These are phyloP conservation scores for Phytophthora sp. DNA, from an alignment of 352 stramenopile genomes.

Conservation along the genomic window DNA sequence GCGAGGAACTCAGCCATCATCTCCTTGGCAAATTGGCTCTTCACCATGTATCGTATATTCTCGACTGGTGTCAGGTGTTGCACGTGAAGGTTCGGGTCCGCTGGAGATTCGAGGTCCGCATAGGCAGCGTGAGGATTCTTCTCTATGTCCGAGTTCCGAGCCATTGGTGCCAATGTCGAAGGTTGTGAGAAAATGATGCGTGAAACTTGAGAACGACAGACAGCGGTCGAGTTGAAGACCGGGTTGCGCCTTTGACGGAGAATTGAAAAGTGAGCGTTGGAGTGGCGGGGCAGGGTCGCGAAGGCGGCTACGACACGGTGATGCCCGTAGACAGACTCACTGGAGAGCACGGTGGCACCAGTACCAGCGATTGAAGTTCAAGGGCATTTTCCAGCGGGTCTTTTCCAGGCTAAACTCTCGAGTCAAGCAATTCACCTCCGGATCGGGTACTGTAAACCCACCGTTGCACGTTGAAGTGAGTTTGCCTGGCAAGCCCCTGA, in stretches of 20 bases:
- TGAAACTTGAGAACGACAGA: no score
- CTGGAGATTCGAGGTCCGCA: conserved; percentile 23
- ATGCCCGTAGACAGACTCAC: background rate
- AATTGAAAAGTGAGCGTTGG: conserved; percentile 32
- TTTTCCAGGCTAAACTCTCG: background rate
- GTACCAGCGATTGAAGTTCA: conserved; percentile 21
- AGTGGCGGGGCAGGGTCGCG: background rate
- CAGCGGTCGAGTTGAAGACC: conserved; percentile 1
- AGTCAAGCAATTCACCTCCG: background rate
- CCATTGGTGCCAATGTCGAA: conserved; percentile 7
- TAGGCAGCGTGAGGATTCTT: conserved; percentile 31
- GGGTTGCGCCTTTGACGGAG: conserved; percentile 11
- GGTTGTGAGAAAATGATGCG: background rate
- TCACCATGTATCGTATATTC: conserved; percentile 39
- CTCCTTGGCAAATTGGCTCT: conserved; percentile 47
- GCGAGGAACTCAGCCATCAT: conserved; percentile 42
- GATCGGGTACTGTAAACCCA: conserved; percentile 11
- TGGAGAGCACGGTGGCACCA: conserved; percentile 4
- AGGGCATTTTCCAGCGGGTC: conserved; percentile 8
- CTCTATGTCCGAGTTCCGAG: conserved; percentile 25
- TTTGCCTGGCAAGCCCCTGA: conserved; percentile 10
- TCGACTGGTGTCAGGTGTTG: conserved; percentile 23
- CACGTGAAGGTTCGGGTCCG: conserved; percentile 14
- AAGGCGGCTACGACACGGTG: background rate
- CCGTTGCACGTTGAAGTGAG: conserved; percentile 31